These are phyloP conservation scores for Chlamydomonas schloesseri DNA, from an alignment of 139 green algal species.

Conservation along the genomic window DNA sequence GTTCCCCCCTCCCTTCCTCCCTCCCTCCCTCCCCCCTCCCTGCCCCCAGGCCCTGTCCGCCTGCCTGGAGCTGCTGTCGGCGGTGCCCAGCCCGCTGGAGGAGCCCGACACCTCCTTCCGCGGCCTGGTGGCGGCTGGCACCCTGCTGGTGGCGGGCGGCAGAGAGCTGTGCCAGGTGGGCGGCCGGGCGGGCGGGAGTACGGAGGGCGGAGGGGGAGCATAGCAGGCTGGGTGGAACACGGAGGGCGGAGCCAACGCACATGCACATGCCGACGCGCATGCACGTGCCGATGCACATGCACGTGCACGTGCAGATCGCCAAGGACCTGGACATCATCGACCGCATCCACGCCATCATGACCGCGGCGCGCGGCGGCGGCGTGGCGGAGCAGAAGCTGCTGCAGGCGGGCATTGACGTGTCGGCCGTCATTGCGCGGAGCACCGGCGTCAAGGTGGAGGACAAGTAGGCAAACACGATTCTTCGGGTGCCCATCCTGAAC, in stretches of 20 bases:
- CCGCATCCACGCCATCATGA: slow-evolving; percentile 30
- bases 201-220: too few relatives aligned
- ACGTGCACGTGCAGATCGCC: slow-evolving; percentile 8
- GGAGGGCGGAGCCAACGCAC: too few relatives aligned
- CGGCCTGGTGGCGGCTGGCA: slow-evolving; percentile 64
- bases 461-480: too few relatives aligned
- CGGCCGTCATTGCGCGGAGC: slow-evolving; percentile 21
- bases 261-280: too few relatives aligned
- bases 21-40: background rate
- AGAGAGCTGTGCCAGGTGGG: slow-evolving; percentile 23
- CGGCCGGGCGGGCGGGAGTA: background rate
- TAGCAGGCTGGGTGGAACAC: too few relatives aligned
- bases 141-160: slow-evolving; percentile 45
- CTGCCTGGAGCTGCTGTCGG: slow-evolving; percentile 58
- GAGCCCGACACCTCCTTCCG: slow-evolving; percentile 45
- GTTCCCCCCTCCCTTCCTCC: background rate
- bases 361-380: slow-evolving; percentile 7
- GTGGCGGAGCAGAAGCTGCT: slow-evolving; percentile 32
- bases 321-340: slow-evolving; percentile 44
- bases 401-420: slow-evolving; percentile 39
- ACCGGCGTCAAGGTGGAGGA: slow-evolving; percentile 17
- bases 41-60: slow-evolving; percentile 57
- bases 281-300: too few relatives aligned
- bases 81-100: background rate
- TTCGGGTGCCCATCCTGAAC: too few relatives aligned